phyloP scores from a whole-genome alignment of 495 filamentous ascomycete genomes.

The Penicillium bialowiezense region DNA sequence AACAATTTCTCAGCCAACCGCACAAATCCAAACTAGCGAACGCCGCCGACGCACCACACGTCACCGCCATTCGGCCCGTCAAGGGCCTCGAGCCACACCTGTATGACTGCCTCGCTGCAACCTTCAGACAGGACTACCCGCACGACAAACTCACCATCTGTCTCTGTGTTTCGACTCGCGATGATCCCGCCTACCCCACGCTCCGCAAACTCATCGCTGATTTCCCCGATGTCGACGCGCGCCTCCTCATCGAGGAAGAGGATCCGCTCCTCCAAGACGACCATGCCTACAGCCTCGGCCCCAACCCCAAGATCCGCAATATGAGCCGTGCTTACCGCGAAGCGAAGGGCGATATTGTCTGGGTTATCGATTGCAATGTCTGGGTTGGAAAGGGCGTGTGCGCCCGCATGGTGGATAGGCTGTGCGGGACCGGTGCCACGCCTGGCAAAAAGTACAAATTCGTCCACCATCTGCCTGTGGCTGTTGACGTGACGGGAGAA shows the following conservation, averaged over 20 bases:
- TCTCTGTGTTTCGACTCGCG: constrained; percentile 75
- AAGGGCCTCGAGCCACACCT: constrained; percentile 89
- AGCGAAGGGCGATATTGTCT: constrained; percentile 85
- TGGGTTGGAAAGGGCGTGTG: constrained; percentile 81
- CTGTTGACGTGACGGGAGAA: constrained; percentile 63
- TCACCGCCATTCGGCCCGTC: constrained; percentile 89
- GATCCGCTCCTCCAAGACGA: constrained; percentile 64
- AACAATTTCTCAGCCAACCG: constrained; percentile 41
- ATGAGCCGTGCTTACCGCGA: constrained; percentile 95
- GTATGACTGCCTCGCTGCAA: constrained; percentile 90
- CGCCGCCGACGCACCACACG: constrained; percentile 57
- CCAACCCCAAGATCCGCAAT: constrained; percentile 97
- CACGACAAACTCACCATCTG: constrained; percentile 71
- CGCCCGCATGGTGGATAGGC: constrained; percentile 80
- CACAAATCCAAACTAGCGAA: constrained; percentile 29
- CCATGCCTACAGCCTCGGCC: constrained; percentile 65
- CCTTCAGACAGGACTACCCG: constrained; percentile 82
- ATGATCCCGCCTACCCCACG: constrained; percentile 75
- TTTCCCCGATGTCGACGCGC: constrained; percentile 70
- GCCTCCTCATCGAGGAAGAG: constrained; percentile 80
- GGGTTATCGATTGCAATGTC: constrained; percentile 96
- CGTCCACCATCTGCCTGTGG: constrained; percentile 89
- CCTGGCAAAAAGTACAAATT: constrained; percentile 75
- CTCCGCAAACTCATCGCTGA: constrained; percentile 67
- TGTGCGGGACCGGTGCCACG: constrained; percentile 61